Evolutionary conservation across 2,329 filamentous ascomycete species (phyloP), one percentile per base, ranked within the genome.

Genomic region (Botrytis medusae): DNA sequence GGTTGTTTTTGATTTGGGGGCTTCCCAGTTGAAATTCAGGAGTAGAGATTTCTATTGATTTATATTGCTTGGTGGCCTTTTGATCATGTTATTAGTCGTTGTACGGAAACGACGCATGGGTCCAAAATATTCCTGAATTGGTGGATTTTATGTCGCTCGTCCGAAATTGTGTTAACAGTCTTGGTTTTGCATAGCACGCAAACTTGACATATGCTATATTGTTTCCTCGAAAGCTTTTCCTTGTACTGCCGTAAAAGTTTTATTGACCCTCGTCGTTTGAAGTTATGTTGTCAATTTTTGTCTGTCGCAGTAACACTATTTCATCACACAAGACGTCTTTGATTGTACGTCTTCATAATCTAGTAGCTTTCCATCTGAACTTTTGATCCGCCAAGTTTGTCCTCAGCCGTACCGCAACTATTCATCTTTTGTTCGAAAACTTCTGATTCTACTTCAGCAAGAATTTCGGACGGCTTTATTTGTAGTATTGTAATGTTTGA

Each of bases 1-100:
- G 69, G 83, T 84, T 0, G 84, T 87, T 0, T 86, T 86, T 76
- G 84, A 86, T 73, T 79, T 86, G 25, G 84, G 84, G 0, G 83
- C 80, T 9, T 84, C 81, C n/a, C 79, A 85, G 79, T 84, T 86
- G 82, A 82, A 83, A 6, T 84, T 86, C 18, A 29, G 16, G 20
- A 40, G 34, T 54, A 29, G 34, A 18, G 59, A 32, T 10, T 40
- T 32, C 14, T 71, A 65, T 42, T 54, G 44, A 54, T 29, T 54
- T 40, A 32, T 40, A 20, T 22, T 57, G 9, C 9, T 29, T 42
- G 1, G 18, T 57, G 29, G 12, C 2, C 1, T 4, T 42, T 68
- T 10, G 62, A 29, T 54, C 18, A 57, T 68, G 34, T 18, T 42
- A 4, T 22, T 42, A 2, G 14, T 18, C 14, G 25, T 12, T 20